These are phyloP conservation scores for Trametes sanguinea DNA, from an alignment of 768 basidiomycete genomes.

Conservation along the genomic window DNA sequence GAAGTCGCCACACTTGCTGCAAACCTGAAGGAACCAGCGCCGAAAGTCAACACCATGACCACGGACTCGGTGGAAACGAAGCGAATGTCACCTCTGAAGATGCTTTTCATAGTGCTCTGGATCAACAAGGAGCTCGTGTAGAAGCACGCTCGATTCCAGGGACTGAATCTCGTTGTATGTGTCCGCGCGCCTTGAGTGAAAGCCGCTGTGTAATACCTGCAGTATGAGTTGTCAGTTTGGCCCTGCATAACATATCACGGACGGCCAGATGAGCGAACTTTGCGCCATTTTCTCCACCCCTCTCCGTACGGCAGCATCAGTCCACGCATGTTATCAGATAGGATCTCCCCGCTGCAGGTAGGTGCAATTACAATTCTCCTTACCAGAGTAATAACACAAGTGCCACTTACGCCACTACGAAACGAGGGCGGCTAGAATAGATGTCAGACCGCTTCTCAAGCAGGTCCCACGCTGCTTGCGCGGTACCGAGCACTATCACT, in stretches of 20 bases:
- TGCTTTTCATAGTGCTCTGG: constrained; percentile 44
- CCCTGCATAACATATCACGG: neutral
- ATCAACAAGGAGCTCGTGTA: constrained; percentile 43
- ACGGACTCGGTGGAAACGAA: neutral
- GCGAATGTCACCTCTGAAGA: constrained; percentile 38
- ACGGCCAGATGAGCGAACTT: constrained; percentile 31
- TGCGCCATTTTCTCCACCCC: constrained; percentile 50
- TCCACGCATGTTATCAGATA: constrained; percentile 48
- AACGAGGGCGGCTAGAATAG: constrained; percentile 50
- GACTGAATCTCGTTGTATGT: constrained; percentile 49
- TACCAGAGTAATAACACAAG: neutral
- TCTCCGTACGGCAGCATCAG: constrained; percentile 47
- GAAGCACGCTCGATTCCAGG: constrained; percentile 46
- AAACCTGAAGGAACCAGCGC: constrained; percentile 33
- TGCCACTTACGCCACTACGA: constrained; percentile 42
- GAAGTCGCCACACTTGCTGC: constrained; percentile 49
- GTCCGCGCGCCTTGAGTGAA: constrained; percentile 44
- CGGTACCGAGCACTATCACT: constrained; percentile 44
- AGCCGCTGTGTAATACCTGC: constrained; percentile 47
- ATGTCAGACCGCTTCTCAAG: constrained; percentile 49
- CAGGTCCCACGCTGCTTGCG: constrained; percentile 49
- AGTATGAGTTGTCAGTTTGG: neutral
- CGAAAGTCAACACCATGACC: neutral
- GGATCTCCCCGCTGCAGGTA: constrained; percentile 42
- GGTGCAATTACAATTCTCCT: neutral